Evolutionary conservation across 805 yeast species (phyloP), one percentile per base, ranked within the genome.

Genomic region (Schwanniomyces polymorphus): DNA sequence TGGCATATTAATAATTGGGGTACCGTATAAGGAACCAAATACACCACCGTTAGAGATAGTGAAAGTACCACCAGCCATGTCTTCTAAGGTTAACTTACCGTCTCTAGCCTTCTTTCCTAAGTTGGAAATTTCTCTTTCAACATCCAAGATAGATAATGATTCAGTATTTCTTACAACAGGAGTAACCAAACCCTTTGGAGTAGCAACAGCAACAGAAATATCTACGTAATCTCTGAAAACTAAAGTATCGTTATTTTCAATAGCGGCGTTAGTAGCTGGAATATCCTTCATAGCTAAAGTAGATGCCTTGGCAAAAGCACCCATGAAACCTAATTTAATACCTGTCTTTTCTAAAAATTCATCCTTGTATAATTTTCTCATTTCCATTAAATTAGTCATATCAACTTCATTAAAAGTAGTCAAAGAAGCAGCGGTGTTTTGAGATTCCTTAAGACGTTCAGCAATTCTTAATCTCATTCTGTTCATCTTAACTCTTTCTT

Each of bases 41-140:
- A 94, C 97, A 72, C 99, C 99, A 70, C 99, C 99, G 77, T 94
- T 94, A 46, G 98, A 94, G 63, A 94, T 94, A 64, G 99, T 94
- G 80, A 94, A 91, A 50, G 98, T 91, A 72, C 99, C 99, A 70
- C 99, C 99, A 51, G 97, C 82, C 98, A 94, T 92, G 72, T 94
- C 99, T 79, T 94, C 99, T 56, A 94, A 75, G 46, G 97, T 89
- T 65, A 94, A 81, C 76, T 94, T 91, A 64, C 94, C 94, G 68
- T 92, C 98, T 73, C 98, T 88, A 53, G 99, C 99, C 77, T 90
- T 92, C 65, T 76, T 77, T 73, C 97, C 94, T 62, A 94, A 79
- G 58, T 75, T 72, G 47, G 82, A 67, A 57, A 94, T 92, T 72
- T 89, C 97, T 60, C 84, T 72, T 76, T 94, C 99, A 55, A 94